Percentiles rank a stretch among this genome's conserved stretches.
These are phyloP conservation scores for Heimioporus sp. DNA, from an alignment of 768 basidiomycete genomes.

Conservation along the genomic window DNA sequence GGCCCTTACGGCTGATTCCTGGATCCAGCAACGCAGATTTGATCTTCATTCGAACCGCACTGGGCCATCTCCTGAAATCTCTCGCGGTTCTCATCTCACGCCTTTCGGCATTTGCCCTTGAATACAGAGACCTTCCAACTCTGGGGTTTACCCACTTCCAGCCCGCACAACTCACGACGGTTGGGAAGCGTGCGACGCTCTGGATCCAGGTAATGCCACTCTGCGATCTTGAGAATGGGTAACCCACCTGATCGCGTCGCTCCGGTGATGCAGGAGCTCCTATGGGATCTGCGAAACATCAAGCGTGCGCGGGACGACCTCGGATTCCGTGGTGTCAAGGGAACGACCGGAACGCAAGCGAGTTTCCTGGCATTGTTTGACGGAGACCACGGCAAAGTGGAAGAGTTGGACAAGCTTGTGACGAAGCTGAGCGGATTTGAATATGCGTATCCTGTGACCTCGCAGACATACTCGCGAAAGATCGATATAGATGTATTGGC, in stretches of 20 bases:
- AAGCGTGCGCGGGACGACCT: conserved; percentile 86
- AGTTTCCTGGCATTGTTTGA: conserved; percentile 94
- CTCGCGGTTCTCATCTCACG: conserved; percentile 90
- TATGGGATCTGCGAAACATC: conserved; percentile 96
- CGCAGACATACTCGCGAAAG: conserved; percentile 98
- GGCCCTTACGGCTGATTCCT: conserved; percentile 9
- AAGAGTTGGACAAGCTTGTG: conserved; percentile 83
- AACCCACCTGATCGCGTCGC: neutral
- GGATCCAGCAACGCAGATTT: conserved; percentile 88
- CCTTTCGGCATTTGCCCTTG: conserved; percentile 76
- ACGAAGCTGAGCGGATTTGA: conserved; percentile 90
- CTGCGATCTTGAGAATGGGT: neutral
- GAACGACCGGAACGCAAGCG: conserved; percentile 98
- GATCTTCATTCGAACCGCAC: conserved; percentile 89
- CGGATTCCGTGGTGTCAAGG: conserved; percentile 97
- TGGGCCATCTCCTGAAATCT: conserved; percentile 81
- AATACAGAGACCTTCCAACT: conserved; percentile 87
- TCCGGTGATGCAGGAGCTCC: conserved; percentile 59
- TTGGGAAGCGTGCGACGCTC: conserved; percentile 93
- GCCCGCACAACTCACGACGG: conserved; percentile 96
- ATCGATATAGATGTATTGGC: conserved; percentile 92
- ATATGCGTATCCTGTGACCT: conserved; percentile 96
- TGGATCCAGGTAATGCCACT: conserved; percentile 79
- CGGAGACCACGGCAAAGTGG: conserved; percentile 94
- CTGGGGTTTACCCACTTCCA: conserved; percentile 99